Evolutionary conservation across 1,284 basidiomycete species (phyloP), one percentile per base, ranked within the genome.

Genomic region (Boletellus deceptivus): DNA sequence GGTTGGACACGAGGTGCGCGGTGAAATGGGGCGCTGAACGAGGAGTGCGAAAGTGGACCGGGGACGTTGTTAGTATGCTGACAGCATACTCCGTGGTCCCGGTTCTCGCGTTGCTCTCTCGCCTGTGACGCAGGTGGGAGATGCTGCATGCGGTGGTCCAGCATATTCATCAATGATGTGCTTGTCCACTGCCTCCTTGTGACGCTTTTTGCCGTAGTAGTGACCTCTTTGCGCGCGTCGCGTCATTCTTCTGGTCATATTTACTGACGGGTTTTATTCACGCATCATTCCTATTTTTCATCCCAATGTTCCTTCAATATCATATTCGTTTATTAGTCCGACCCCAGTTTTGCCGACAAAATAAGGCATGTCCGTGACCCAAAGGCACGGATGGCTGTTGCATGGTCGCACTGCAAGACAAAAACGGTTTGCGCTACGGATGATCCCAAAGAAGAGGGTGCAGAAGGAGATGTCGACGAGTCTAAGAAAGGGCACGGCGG

Each of bases 21-120:
- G 89, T 91, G 89, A 91, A 91, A 91, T 84, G 89, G 89, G 89
- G 86, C 87, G 87, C 87, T 82, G 88, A 90, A 86, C 87, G 88
- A 89, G 85, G 82, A 89, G 88, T 87, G 86, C 83, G 82, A 83
- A 71, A 80, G 71, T 79, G 68, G 46, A 72, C 51, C 46, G 73
- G 65, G 67, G 61, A 43, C 59, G 59, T n/a, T 18, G 46, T 42
- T 22, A 44, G 58, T 58, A 53, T 61, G 70, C 67, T 69, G 34
- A 58, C 55, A 68, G 70, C 71, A 66, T 61, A 51, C 57, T 6
- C 34, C 6, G 59, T 76, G 76, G 74, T 54, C 72, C 59, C 61
- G 69, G 70, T 65, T 58, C 66, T 69, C 70, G 44, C 52, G 52
- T 49, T 67, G 57, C 45, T 68, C 57, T 70, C 71, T 69, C 70